Conservation (phyloP, 495 filamentous ascomycete genomes). For the Aspergillus mulundensis region DNA sequence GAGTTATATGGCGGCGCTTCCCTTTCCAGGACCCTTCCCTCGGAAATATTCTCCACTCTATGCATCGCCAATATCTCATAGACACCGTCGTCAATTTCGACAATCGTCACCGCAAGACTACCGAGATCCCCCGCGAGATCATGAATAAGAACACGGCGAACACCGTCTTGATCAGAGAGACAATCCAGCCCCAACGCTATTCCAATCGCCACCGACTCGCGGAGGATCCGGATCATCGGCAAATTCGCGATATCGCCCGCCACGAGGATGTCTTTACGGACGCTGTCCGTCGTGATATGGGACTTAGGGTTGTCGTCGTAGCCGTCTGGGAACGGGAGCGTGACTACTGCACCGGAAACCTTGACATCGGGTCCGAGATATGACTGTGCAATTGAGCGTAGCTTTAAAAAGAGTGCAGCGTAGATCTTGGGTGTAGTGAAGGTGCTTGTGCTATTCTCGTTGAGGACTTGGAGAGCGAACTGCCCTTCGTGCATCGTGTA, state of each 20-base stretch:
- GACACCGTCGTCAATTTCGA: too few species aligned
- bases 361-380: not conserved
- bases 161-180: too few species aligned
- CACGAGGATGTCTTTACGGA: not conserved
- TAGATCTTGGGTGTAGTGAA: not conserved
- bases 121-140: too few species aligned
- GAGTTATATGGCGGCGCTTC: too few species aligned
- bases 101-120: too few species aligned
- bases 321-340: not conserved
- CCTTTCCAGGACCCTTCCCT: too few species aligned
- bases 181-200: too few species aligned
- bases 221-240: not conserved
- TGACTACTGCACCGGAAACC: constrained; percentile 1
- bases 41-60: too few species aligned
- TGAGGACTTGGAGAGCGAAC: not conserved
- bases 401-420: not conserved
- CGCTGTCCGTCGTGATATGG: too few species aligned
- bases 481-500: not conserved
- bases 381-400: not conserved
- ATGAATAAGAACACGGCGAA: too few species aligned
- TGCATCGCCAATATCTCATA: too few species aligned
- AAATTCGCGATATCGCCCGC: not conserved
- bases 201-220: too few species aligned
- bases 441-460: not conserved
- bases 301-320: not conserved